phyloP scores from a whole-genome alignment of 2,329 filamentous ascomycete genomes.

The Penicillium sp. region DNA sequence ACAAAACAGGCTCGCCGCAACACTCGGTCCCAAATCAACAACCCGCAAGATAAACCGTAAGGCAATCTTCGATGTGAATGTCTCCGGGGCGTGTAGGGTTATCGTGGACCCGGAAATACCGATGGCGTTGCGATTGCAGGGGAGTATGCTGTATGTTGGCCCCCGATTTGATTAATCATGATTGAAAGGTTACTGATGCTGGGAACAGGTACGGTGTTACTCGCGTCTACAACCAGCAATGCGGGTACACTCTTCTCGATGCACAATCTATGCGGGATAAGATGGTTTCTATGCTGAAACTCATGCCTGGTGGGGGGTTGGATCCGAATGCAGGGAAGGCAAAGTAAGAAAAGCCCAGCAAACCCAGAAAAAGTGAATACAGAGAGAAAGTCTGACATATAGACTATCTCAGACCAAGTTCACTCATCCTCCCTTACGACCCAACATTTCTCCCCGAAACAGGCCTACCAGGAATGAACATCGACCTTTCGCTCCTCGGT shows the following conservation, averaged over 20 bases:
- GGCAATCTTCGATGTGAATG: slow-evolving; percentile 84
- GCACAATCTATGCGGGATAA: slow-evolving; percentile 73
- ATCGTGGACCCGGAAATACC: slow-evolving; percentile 85
- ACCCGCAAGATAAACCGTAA: slow-evolving; percentile 79
- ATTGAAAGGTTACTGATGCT: background rate
- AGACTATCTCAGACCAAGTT: slow-evolving; percentile 61
- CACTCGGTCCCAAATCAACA: slow-evolving; percentile 73
- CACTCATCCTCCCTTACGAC: slow-evolving; percentile 80
- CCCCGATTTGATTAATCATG: background rate
- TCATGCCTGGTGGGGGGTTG: slow-evolving; percentile 62
- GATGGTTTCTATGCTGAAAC: slow-evolving; percentile 70
- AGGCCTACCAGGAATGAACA: slow-evolving; percentile 62
- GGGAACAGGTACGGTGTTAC: slow-evolving; percentile 71
- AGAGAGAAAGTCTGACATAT: no score
- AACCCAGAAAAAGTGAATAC: no score
- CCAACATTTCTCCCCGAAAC: slow-evolving; percentile 75
- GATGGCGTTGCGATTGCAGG: slow-evolving; percentile 86
- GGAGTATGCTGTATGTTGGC: slow-evolving; percentile 72
- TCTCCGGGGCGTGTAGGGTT: slow-evolving; percentile 84
- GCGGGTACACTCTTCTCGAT: slow-evolving; percentile 80
- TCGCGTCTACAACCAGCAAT: slow-evolving; percentile 85
- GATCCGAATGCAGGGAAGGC: slow-evolving; percentile 73
- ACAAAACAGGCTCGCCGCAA: slow-evolving; percentile 79
- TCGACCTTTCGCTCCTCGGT: slow-evolving; percentile 55
- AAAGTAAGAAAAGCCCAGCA: no score